These are phyloP conservation scores for Moesziomyces globuligerus DNA, from an alignment of 1,284 basidiomycete species.

Conservation along the genomic window DNA sequence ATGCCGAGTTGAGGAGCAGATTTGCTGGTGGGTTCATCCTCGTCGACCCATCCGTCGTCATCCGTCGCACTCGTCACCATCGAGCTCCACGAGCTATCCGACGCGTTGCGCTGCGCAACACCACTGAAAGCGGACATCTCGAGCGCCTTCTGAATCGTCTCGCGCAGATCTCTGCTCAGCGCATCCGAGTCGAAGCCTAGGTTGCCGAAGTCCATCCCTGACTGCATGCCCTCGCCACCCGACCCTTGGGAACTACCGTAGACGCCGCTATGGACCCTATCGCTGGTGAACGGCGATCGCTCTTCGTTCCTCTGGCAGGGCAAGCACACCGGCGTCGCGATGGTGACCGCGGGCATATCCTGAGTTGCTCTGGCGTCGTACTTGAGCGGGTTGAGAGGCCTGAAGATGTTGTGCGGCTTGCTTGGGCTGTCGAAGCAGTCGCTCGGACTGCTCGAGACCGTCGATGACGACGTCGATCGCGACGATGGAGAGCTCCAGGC, in stretches of 20 bases:
- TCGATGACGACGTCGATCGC: slow-evolving; percentile 24
- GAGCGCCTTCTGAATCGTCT: slow-evolving; percentile 21
- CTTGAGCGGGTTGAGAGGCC: slow-evolving; percentile 10
- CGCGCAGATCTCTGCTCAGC: slow-evolving; percentile 6
- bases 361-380: slow-evolving; percentile 6
- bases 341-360: slow-evolving; percentile 30
- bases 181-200: slow-evolving; percentile 16
- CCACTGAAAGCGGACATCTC: not conserved
- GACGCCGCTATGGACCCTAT: not conserved
- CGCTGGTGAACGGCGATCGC: slow-evolving; percentile 15
- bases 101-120: not conserved
- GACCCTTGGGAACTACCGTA: not conserved
- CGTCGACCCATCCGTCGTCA: slow-evolving; percentile 40
- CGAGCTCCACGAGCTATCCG: slow-evolving; percentile 15
- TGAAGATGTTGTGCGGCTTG: slow-evolving; percentile 17
- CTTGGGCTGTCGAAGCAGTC: slow-evolving; percentile 22
- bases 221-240: not conserved
- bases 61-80: slow-evolving; percentile 16
- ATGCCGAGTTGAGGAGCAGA: not conserved
- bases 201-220: slow-evolving; percentile 9
- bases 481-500: slow-evolving; percentile 24
- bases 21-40: slow-evolving; percentile 6
- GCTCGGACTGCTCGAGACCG: slow-evolving; percentile 13
- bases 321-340: slow-evolving; percentile 2
- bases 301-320: not conserved